Conservation (phyloP, 1,284 basidiomycete species). For the Fomitopsis betulina region DNA sequence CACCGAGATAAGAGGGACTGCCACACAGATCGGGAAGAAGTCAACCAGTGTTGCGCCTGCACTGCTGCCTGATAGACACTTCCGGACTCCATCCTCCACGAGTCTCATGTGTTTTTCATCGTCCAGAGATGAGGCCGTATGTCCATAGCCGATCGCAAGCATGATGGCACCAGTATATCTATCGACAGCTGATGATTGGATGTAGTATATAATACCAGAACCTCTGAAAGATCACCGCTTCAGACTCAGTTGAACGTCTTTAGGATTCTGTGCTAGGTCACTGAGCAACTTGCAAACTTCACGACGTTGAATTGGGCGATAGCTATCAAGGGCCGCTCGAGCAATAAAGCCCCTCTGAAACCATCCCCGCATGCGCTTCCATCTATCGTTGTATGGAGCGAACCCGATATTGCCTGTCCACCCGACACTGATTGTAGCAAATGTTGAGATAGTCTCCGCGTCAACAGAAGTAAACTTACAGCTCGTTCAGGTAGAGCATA, state of each 20-base stretch:
- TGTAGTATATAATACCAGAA: no score
- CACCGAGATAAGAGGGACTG: background rate
- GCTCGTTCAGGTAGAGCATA: conserved; percentile 23
- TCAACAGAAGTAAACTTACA: conserved; percentile 14
- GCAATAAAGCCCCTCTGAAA: conserved; percentile 24
- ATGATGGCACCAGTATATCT: conserved; percentile 20
- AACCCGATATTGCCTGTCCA: conserved; percentile 13
- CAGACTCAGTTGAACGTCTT: conserved; percentile 19
- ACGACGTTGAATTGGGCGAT: conserved; percentile 20
- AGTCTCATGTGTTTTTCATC: conserved; percentile 16
- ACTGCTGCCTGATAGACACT: conserved; percentile 17
- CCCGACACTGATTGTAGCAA: background rate
- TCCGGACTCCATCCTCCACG: conserved; percentile 17
- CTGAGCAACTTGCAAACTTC: conserved; percentile 22
- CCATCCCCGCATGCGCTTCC: conserved; percentile 27
- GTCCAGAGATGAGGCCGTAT: conserved; percentile 14
- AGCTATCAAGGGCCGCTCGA: conserved; percentile 16
- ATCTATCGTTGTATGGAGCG: conserved; percentile 23
- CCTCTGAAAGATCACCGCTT: conserved; percentile 14
- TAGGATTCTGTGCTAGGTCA: conserved; percentile 19
- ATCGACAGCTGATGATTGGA: background rate
- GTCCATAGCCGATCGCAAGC: conserved; percentile 23
- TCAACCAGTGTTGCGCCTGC: conserved; percentile 25
- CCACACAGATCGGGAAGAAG: conserved; percentile 21
- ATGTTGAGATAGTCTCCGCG: conserved; percentile 11